These are phyloP conservation scores for Rhodotorula babjevae DNA, from an alignment of 768 basidiomycete species.

Conservation along the genomic window DNA sequence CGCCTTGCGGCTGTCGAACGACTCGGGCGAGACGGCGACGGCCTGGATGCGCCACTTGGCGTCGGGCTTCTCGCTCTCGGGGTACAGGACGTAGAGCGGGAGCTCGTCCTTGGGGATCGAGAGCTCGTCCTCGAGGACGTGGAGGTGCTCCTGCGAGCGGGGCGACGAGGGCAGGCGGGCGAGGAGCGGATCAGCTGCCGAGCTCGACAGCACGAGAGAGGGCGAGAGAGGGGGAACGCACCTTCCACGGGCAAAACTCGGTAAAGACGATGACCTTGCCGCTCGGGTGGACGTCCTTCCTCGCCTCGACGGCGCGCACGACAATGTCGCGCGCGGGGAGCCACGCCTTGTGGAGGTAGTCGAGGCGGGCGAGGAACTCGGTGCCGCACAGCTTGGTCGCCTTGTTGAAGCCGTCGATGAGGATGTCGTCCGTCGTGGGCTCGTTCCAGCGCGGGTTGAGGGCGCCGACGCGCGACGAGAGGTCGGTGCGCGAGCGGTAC, in stretches of 20 bases:
- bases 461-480: slow-evolving; percentile 72
- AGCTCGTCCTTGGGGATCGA: slow-evolving; percentile 52
- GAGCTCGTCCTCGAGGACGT: slow-evolving; percentile 69
- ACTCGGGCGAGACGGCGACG: slow-evolving; percentile 71
- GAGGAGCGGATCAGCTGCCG: not conserved
- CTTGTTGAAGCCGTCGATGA: slow-evolving; percentile 75
- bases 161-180: not conserved
- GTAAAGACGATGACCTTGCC: slow-evolving; percentile 78
- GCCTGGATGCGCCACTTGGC: slow-evolving; percentile 83
- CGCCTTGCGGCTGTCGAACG: slow-evolving; percentile 85
- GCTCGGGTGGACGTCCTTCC: slow-evolving; percentile 59
- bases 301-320: slow-evolving; percentile 55
- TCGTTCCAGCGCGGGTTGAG: slow-evolving; percentile 95
- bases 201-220: not conserved
- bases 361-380: slow-evolving; percentile 74
- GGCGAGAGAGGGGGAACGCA: slow-evolving; percentile 3
- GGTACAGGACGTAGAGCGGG: slow-evolving; percentile 81
- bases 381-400: slow-evolving; percentile 77
- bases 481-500: slow-evolving; percentile 74
- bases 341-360: slow-evolving; percentile 85
- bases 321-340: slow-evolving; percentile 83
- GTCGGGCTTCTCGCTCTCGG: slow-evolving; percentile 55
- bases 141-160: slow-evolving; percentile 70
- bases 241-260: slow-evolving; percentile 80
- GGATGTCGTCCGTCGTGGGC: slow-evolving; percentile 57